phyloP scores from a whole-genome alignment of 192 early-diverging fungal genomes.

The Coemansia sp. region DNA sequence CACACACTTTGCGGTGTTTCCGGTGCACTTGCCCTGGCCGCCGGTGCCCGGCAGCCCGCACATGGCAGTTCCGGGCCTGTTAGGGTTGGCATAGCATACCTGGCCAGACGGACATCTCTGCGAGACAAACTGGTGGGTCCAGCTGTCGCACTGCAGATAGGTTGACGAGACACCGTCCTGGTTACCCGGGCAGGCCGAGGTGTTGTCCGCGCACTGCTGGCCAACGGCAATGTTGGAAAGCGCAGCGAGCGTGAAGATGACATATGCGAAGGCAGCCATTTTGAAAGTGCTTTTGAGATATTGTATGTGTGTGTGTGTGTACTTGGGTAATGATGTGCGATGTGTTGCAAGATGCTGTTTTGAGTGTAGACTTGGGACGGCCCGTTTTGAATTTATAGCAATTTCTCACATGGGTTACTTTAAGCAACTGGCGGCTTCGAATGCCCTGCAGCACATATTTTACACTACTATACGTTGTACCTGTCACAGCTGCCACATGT shows the following conservation, averaged over 20 bases:
- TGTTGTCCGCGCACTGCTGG: slow-evolving; percentile 25
- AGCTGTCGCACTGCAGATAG: slow-evolving; percentile 38
- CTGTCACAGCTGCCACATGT: not conserved
- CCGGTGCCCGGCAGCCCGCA: slow-evolving; percentile 38
- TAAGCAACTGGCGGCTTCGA: not conserved
- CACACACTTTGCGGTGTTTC: slow-evolving; percentile 42
- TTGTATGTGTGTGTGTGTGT: not conserved
- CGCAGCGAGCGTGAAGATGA: slow-evolving; percentile 14
- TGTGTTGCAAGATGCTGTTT: not conserved
- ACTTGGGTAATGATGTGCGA: not conserved
- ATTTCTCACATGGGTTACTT: not conserved
- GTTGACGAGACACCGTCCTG: slow-evolving; percentile 32
- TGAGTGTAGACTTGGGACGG: not conserved
- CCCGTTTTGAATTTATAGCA: not conserved
- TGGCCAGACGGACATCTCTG: slow-evolving; percentile 26
- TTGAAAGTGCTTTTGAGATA: not conserved
- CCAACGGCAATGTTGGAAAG: slow-evolving; percentile 17
- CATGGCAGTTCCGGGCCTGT: slow-evolving; percentile 27
- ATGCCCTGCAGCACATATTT: no score
- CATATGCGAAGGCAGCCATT: slow-evolving; percentile 18
- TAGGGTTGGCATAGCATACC: slow-evolving; percentile 41
- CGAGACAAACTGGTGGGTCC: slow-evolving; percentile 17
- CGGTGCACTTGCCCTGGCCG: slow-evolving; percentile 35
- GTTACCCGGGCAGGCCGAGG: slow-evolving; percentile 24
- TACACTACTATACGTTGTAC: not conserved